These are phyloP conservation scores for Trichoderma citrinoviride DNA, from an alignment of 2,329 filamentous ascomycete species.

Conservation along the genomic window DNA sequence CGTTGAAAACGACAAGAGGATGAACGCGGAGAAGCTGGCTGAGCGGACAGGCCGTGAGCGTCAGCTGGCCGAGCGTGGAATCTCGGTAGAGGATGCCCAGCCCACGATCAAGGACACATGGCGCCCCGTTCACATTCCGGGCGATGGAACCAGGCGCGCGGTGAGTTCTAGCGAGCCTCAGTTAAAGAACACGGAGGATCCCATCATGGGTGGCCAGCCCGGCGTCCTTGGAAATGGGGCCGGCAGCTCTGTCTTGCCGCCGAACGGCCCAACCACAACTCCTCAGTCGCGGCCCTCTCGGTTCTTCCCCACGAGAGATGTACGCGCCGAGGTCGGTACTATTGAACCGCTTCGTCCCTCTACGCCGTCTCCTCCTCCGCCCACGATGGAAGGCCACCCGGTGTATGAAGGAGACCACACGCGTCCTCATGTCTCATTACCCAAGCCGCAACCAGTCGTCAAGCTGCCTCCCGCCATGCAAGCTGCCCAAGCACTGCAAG, in stretches of 20 bases:
- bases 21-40: slow-evolving; percentile 39
- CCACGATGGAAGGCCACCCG: slow-evolving; percentile 67
- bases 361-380: slow-evolving; percentile 70
- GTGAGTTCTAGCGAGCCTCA: slow-evolving; percentile 31
- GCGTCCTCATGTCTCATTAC: slow-evolving; percentile 68
- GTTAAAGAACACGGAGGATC: slow-evolving; percentile 29
- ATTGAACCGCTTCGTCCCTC: slow-evolving; percentile 44
- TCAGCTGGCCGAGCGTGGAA: slow-evolving; percentile 44
- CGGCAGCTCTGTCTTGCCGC: slow-evolving; percentile 29
- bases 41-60: slow-evolving; percentile 44
- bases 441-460: slow-evolving; percentile 70
- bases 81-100: slow-evolving; percentile 45
- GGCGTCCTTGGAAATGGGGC: slow-evolving; percentile 32
- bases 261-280: slow-evolving; percentile 34
- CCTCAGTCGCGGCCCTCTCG: slow-evolving; percentile 54
- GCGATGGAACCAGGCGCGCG: slow-evolving; percentile 37
- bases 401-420: slow-evolving; percentile 65
- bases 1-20: slow-evolving; percentile 47
- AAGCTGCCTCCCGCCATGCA: slow-evolving; percentile 65
- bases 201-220: slow-evolving; percentile 26
- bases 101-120: slow-evolving; percentile 54
- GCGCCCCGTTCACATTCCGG: slow-evolving; percentile 44
- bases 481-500: slow-evolving; percentile 28
- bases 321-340: slow-evolving; percentile 41
- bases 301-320: slow-evolving; percentile 59